Evolutionary conservation across 805 yeast genomes (phyloP).

Genomic region (Peterozyma toletana): DNA sequence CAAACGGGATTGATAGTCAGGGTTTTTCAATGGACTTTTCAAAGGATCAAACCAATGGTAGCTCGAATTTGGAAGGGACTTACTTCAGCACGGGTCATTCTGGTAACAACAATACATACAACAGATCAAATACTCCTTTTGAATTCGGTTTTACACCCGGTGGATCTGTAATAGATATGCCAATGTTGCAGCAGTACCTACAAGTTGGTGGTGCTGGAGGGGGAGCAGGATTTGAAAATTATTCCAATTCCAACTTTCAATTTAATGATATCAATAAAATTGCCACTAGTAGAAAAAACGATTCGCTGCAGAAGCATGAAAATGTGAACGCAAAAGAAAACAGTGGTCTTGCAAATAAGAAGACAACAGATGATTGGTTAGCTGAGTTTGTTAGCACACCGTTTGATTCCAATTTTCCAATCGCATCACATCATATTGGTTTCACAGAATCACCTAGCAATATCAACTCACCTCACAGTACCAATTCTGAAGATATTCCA

Average conservation of each 20-base stretch:
- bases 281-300: conserved; percentile 11
- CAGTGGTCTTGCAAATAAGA: neutral
- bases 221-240: conserved; percentile 27
- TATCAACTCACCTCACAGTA: conserved; percentile 7
- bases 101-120: neutral
- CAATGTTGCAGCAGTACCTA: conserved; percentile 29
- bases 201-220: conserved; percentile 32
- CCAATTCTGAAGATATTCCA: conserved; percentile 38
- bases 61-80: conserved; percentile 1
- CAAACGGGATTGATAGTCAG: neutral
- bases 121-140: conserved; percentile 14
- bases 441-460: conserved; percentile 34
- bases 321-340: neutral
- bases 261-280: conserved; percentile 1
- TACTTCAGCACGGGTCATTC: neutral
- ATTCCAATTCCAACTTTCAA: conserved; percentile 1
- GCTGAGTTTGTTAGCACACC: conserved; percentile 66
- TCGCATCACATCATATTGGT: conserved; percentile 51
- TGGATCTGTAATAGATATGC: conserved; percentile 21
- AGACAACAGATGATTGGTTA: conserved; percentile 43
- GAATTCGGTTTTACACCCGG: conserved; percentile 17
- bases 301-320: conserved; percentile 4
- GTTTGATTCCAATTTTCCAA: conserved; percentile 42
- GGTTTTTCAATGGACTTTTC: neutral
- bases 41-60: neutral